Base-by-base conservation (phyloP, 345 rosid species). In the Brassica carinata region DNA sequence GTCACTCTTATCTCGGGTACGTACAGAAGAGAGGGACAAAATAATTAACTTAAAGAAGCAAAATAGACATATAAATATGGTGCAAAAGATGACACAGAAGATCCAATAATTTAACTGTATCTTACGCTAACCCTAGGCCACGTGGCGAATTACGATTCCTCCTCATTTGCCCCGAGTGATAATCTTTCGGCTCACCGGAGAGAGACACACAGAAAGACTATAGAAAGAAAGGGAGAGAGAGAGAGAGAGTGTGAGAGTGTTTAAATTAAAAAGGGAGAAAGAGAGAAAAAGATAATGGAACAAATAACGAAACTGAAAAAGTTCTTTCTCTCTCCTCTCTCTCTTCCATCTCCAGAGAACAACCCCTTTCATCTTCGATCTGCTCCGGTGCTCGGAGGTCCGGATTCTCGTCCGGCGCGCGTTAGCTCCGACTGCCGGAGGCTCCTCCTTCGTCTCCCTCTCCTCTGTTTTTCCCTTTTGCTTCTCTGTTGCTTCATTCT, bases 81-180 rank as follows among this genome's bases (percentile, higher is more conserved):
- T 62, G 75, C 40, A 58, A 78, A 79, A 65, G 72, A 79, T 79
- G 62, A 72, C 67, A 67, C 67, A 73, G 53, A 74, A 67, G 57
- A 80, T 70, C 83, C 83, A 75, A 63, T 75, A 27, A 62, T 74
- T 69, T 69, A 63, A 70, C 79, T 75, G 79, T 80, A 17, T 80
- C 67, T 53, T 80, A 80, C 72, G 79, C 76, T 77, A 72, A 83
- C 79, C 82, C 77, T 79, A 79, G 45, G 84, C 82, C 92, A 89
- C 88, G 90, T 86, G 89, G 75, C 77, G 69, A 31, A 58, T 36
- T 58, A 53, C 58, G 29, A 72, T 79, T 77, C 63, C 74, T 72
- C 63, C 76, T 69, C 84, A 70, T 64, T 23, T 36, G 53, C 29
- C 30, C 71, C 71, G 67, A 62, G 48, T 82, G 86, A 78, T 82